Evolutionary conservation across 148 eudicot species (phyloP).

Genomic region (Spergularia bocconei): DNA sequence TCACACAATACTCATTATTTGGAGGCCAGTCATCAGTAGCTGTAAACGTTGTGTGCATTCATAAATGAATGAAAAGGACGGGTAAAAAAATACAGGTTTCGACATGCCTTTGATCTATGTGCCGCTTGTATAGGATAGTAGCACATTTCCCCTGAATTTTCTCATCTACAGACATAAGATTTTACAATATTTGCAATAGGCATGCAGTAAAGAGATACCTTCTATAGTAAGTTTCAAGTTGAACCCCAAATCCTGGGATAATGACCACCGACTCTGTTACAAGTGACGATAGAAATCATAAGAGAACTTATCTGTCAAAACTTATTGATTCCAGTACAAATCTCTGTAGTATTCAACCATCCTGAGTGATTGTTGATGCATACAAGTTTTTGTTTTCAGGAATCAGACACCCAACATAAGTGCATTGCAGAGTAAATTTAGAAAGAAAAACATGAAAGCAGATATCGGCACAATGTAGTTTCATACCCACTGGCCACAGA

Average conservation of each 20-base stretch:
- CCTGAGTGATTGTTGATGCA: background rate
- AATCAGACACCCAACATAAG: constrained; percentile 1
- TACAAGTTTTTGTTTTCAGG: background rate
- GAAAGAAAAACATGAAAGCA: background rate
- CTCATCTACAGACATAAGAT: background rate
- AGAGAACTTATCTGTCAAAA: constrained; percentile 6
- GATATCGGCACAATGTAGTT: background rate
- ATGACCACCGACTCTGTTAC: constrained; percentile 76
- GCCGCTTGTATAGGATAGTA: background rate
- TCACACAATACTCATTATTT: background rate
- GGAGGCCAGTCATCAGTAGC: background rate
- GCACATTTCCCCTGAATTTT: background rate
- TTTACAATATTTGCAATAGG: background rate
- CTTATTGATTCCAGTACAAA: background rate
- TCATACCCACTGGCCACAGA: background rate
- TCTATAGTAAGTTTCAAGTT: constrained; percentile 79
- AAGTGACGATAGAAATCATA: constrained; percentile 17
- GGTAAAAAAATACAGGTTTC: background rate
- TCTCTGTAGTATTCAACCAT: background rate
- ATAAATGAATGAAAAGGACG: constrained; percentile 5
- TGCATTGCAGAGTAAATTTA: too few species aligned
- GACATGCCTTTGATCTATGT: background rate
- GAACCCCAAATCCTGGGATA: constrained; percentile 79
- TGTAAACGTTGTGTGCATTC: background rate
- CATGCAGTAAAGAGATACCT: constrained; percentile 40